Percentiles rank a stretch among this genome's conserved stretches.
Evolutionary conservation across 805 yeast genomes (phyloP).

Genomic region (Kodamaea nitidulidarum): DNA sequence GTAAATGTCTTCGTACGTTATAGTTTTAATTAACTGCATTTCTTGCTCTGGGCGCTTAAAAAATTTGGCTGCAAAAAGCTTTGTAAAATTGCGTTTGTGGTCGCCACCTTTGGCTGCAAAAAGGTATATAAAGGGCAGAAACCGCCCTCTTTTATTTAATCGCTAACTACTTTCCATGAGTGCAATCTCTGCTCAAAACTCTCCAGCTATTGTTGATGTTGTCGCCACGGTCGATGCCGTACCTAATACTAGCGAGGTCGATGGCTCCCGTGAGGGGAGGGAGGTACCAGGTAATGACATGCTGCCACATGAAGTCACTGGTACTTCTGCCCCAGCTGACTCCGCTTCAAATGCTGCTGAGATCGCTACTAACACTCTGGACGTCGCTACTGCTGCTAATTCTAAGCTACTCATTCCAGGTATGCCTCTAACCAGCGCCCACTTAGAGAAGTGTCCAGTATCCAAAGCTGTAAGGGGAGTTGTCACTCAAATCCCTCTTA

Average conservation of each 20-base stretch:
- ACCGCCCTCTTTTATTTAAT: neutral
- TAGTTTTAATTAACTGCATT: no score
- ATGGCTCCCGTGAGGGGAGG: no score
- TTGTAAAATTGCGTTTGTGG: neutral
- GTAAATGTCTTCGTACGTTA: no score
- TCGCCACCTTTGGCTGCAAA: neutral
- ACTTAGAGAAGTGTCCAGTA: conserved; percentile 9
- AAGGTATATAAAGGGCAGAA: neutral
- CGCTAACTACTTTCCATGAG: neutral
- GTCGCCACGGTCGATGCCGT: neutral
- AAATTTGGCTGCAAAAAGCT: neutral
- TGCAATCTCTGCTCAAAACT: neutral
- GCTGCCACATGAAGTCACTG: neutral
- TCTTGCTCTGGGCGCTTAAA: neutral
- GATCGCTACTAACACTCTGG: neutral
- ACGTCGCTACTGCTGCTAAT: neutral
- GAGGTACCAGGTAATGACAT: no score
- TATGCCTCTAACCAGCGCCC: conserved; percentile 6
- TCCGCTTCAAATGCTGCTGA: neutral
- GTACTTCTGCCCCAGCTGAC: neutral
- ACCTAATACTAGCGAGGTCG: no score
- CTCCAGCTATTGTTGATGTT: neutral
- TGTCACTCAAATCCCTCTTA: conserved; percentile 3
- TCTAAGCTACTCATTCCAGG: conserved; percentile 4
- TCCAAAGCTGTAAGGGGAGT: conserved; percentile 4